Conservation (phyloP, 2,329 filamentous ascomycete species). For the Ophiostoma montium region DNA sequence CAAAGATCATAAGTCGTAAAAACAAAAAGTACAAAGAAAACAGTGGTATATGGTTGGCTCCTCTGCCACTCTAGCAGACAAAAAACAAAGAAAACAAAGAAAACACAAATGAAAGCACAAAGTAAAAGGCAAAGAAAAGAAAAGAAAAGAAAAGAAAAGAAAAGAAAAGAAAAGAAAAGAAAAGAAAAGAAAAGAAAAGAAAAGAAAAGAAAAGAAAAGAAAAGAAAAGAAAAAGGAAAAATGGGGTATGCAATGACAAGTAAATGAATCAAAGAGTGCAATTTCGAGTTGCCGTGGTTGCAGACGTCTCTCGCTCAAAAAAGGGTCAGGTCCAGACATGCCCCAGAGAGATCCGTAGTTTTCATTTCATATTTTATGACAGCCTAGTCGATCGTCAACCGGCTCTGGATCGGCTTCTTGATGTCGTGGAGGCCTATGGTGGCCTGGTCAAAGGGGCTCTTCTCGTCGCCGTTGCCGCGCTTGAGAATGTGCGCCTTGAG, state of each 20-base stretch:
- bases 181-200: too few species aligned
- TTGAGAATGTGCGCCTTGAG: slow-evolving; percentile 72
- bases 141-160: background rate
- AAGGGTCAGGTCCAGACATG: background rate
- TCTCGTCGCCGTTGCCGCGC: slow-evolving; percentile 33
- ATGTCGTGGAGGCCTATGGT: slow-evolving; percentile 39
- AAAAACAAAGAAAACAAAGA: background rate
- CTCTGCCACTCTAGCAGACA: background rate
- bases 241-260: too few species aligned
- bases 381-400: slow-evolving; percentile 46
- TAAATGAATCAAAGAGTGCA: background rate
- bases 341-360: background rate
- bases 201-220: background rate
- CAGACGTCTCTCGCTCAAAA: too few species aligned
- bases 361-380: background rate
- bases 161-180: background rate
- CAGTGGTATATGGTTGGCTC: slow-evolving; percentile 3
- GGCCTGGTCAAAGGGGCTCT: slow-evolving; percentile 28
- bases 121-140: background rate
- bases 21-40: background rate
- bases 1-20: background rate
- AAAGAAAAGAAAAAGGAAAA: background rate
- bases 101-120: background rate
- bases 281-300: too few species aligned
- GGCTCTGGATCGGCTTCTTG: slow-evolving; percentile 37